phyloP scores from a whole-genome alignment of 306 rosid genomes.

The Acmispon strigosus region DNA sequence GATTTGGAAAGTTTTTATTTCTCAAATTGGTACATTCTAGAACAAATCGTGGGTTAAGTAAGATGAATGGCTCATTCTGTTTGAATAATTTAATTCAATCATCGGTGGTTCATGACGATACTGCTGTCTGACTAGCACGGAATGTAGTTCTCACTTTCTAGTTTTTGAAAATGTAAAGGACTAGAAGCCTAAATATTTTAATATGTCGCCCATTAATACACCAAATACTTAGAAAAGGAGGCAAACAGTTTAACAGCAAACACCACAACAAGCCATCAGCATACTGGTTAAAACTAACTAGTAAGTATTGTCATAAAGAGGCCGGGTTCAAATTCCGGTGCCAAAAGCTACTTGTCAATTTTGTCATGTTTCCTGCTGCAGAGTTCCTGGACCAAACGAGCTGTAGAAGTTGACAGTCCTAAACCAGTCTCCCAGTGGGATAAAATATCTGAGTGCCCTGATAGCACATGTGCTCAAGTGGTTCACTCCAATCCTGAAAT shows the following conservation, averaged over 20 bases:
- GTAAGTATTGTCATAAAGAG: not conserved
- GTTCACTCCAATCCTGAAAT: constrained; percentile 62
- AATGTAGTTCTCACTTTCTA: not conserved
- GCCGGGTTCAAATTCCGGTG: not conserved
- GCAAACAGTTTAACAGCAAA: constrained; percentile 13
- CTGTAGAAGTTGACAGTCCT: constrained; percentile 83
- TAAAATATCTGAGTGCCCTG: constrained; percentile 50
- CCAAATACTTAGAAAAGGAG: not conserved
- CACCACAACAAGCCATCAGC: not conserved
- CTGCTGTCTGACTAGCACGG: not conserved
- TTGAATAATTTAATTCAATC: not conserved
- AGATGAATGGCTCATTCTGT: not conserved
- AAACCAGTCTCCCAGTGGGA: constrained; percentile 46
- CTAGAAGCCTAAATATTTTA: not conserved
- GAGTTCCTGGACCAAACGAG: constrained; percentile 91
- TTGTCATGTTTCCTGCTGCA: constrained; percentile 35
- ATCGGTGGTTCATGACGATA: not conserved
- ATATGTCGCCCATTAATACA: not conserved
- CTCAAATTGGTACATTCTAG: not conserved
- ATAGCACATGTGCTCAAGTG: constrained; percentile 84
- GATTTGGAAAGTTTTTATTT: not conserved
- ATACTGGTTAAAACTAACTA: not conserved
- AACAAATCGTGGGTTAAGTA: not conserved
- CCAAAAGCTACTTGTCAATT: constrained; percentile 5
- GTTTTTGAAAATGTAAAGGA: constrained; percentile 6